Base-by-base conservation (phyloP, 345 rosid species). In the Odontarrhena argentea region DNA sequence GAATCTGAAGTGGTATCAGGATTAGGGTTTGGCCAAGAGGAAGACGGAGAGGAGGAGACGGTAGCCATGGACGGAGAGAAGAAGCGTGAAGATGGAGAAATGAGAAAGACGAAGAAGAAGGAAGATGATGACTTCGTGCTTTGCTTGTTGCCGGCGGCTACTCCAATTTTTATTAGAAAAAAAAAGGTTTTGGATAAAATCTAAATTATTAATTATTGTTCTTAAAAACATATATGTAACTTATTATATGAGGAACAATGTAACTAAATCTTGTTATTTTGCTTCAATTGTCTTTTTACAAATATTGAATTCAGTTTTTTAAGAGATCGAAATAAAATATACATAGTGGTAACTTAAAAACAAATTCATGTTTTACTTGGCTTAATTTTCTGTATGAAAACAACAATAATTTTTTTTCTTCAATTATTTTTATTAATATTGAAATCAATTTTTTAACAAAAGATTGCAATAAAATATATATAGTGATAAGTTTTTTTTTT, bases 11-110 rank as follows among this genome's bases (percentile, higher is more conserved):
- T 34, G 22, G 59, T 51, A 32, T 32, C 48, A 8, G 82, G 74
- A 64, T 66, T 76, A 0, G 81, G 76, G 37, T 75, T 80, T 5
- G 87, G 91, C 85, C 85, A 68, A 42, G 89, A 57, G 55, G 82
- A 78, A 22, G 91, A 82, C 9, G 84, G 69, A 53, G 77, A 76
- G n/a, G 89, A 86, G 10, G 92, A 85, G 56, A 92, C 82, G 34
- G 94, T 79, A 6, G 93, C 90, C 92, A 93, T 90, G 61, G 81
- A 55, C 22, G 61, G 11, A 64, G 52, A 44, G 54, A 52, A 9
- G 68, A 61, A 61, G 45, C 74, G 74, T 70, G 68, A 42, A 53
- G 48, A 37, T 2, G 30, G 69, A 51, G 35, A 52, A 54, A 63
- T 25, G 6, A 36, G 60, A 18, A 18, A 18, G 22, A 18, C 22